phyloP scores from a whole-genome alignment of 2,329 filamentous ascomycete genomes.

The Metarhizium album region DNA sequence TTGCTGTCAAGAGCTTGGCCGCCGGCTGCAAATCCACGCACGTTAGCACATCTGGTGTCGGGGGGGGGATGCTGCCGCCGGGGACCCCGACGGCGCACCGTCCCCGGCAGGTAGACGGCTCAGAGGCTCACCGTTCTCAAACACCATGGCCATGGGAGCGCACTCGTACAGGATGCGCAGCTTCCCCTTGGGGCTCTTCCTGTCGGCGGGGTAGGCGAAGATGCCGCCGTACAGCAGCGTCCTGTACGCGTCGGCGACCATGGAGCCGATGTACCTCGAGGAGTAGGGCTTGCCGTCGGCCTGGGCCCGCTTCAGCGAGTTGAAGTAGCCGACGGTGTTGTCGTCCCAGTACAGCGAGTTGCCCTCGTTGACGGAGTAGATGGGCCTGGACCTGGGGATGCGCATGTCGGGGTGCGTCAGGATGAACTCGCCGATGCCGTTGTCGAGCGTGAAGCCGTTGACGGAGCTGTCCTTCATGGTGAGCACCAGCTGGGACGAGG shows the following conservation, averaged over 20 bases:
- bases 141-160: slow-evolving; percentile 93
- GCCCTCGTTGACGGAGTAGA: slow-evolving; percentile 98
- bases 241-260: slow-evolving; percentile 97
- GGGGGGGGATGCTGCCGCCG: too few species aligned
- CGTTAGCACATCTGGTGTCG: slow-evolving; percentile 15
- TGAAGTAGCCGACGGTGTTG: slow-evolving; percentile 75
- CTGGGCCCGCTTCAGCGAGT: slow-evolving; percentile 73
- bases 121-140: slow-evolving; percentile 76
- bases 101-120: too few species aligned
- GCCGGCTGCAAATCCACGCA: slow-evolving; percentile 48
- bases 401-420: slow-evolving; percentile 92
- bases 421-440: slow-evolving; percentile 95
- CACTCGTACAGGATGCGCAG: slow-evolving; percentile 96
- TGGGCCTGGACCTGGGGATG: slow-evolving; percentile 67
- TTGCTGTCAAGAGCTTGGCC: slow-evolving; percentile 85
- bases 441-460: slow-evolving; percentile 97
- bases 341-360: slow-evolving; percentile 97
- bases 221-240: slow-evolving; percentile 92
- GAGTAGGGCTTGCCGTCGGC: slow-evolving; percentile 80
- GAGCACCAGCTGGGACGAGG: slow-evolving; percentile 89
- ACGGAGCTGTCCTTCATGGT: slow-evolving; percentile 89
- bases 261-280: slow-evolving; percentile 88
- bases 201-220: slow-evolving; percentile 95
- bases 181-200: slow-evolving; percentile 98
- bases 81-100: too few species aligned